These are phyloP conservation scores for Geotrichum macrosporum DNA, from an alignment of 1,139 yeast genomes.

Conservation along the genomic window DNA sequence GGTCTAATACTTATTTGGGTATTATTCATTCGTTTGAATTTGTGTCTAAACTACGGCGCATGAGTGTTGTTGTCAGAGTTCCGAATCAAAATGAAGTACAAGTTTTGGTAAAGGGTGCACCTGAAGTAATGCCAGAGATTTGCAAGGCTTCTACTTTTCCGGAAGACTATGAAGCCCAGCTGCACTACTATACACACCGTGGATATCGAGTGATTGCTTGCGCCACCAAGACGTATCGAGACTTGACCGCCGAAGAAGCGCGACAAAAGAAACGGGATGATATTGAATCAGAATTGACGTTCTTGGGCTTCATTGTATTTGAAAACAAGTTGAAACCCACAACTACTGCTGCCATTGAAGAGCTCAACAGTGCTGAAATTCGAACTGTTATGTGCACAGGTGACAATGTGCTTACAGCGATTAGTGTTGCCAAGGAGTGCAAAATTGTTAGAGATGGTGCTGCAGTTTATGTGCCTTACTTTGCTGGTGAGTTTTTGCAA, in stretches of 20 bases:
- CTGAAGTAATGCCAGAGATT: conserved; percentile 83
- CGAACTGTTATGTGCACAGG: conserved; percentile 97
- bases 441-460: conserved; percentile 50
- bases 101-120: conserved; percentile 90
- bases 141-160: conserved; percentile 74
- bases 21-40: conserved; percentile 77
- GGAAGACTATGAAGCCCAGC: conserved; percentile 60
- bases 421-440: conserved; percentile 87
- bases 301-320: conserved; percentile 84
- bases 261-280: conserved; percentile 49
- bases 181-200: conserved; percentile 81
- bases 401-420: conserved; percentile 88
- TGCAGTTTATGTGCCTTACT: conserved; percentile 65
- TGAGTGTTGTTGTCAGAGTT: conserved; percentile 71
- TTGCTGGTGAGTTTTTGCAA: conserved; percentile 30
- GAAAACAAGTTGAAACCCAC: conserved; percentile 80
- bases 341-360: conserved; percentile 57
- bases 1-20: conserved; percentile 46
- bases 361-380: conserved; percentile 61
- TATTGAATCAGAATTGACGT: conserved; percentile 63
- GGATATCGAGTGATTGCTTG: conserved; percentile 96
- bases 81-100: conserved; percentile 34
- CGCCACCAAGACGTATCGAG: conserved; percentile 58
- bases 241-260: conserved; percentile 43
- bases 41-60: conserved; percentile 75